These are phyloP conservation scores for Apophysomyces ossiformis DNA, from an alignment of 371 early-diverging fungal species.

Conservation along the genomic window DNA sequence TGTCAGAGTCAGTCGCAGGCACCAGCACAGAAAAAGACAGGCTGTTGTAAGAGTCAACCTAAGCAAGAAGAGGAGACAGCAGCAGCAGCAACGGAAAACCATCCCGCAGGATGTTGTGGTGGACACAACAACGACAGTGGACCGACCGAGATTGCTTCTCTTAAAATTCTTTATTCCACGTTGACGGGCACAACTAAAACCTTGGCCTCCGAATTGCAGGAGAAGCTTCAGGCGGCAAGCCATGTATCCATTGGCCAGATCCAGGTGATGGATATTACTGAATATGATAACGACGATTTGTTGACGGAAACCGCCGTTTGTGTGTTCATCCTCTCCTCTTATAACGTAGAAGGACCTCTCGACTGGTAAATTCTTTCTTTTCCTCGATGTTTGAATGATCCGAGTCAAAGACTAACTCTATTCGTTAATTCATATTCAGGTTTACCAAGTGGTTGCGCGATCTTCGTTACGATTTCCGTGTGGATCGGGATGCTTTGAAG, in stretches of 20 bases:
- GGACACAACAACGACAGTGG: constrained; percentile 5
- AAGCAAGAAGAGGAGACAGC: neutral
- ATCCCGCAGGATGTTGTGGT: constrained; percentile 21
- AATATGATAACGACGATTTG: constrained; percentile 76
- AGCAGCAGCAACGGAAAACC: constrained; percentile 7
- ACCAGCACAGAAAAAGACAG: constrained; percentile 2
- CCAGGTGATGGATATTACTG: constrained; percentile 62
- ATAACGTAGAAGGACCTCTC: constrained; percentile 76
- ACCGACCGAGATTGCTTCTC: constrained; percentile 34
- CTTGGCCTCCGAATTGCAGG: constrained; percentile 43
- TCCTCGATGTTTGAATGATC: neutral
- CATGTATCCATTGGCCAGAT: constrained; percentile 33
- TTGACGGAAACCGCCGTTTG: constrained; percentile 61
- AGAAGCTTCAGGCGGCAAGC: constrained; percentile 25
- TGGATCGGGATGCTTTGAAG: constrained; percentile 60
- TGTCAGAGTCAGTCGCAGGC: constrained; percentile 1
- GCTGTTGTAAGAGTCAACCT: constrained; percentile 7
- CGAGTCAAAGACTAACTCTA: neutral
- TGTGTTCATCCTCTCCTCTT: constrained; percentile 73
- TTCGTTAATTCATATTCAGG: neutral
- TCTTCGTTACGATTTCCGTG: constrained; percentile 70
- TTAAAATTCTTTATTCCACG: constrained; percentile 56
- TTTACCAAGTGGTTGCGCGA: constrained; percentile 72
- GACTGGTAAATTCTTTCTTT: constrained; percentile 51
- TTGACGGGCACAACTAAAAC: constrained; percentile 57